phyloP scores from a whole-genome alignment of 768 basidiomycete species.

The Cyathus striatus region DNA sequence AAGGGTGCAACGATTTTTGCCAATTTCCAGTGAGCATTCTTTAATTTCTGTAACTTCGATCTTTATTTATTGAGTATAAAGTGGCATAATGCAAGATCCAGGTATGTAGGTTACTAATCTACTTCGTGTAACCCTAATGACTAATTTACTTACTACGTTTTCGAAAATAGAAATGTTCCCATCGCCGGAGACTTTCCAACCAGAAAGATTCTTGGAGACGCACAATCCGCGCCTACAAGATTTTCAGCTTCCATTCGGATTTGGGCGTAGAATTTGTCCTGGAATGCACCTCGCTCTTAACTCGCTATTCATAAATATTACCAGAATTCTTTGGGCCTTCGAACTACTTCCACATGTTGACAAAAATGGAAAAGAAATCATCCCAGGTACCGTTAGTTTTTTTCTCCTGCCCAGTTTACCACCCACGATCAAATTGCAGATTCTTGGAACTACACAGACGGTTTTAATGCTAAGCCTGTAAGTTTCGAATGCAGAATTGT shows the following conservation, averaged over 20 bases:
- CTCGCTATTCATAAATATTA: conserved; percentile 27
- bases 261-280: conserved; percentile 33
- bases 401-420: no score
- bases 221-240: conserved; percentile 19
- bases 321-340: conserved; percentile 29
- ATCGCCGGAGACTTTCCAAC: conserved; percentile 27
- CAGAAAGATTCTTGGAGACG: conserved; percentile 34
- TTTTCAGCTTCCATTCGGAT: conserved; percentile 33
- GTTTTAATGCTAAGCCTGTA: conserved; percentile 27
- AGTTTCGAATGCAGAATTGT: conserved; percentile 23
- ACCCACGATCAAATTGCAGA: conserved; percentile 11
- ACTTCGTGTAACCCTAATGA: neutral
- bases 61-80: conserved; percentile 5
- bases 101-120: conserved; percentile 8
- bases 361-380: conserved; percentile 8
- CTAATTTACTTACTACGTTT: neutral
- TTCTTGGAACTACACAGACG: conserved; percentile 23
- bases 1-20: conserved; percentile 31
- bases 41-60: neutral
- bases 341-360: conserved; percentile 20
- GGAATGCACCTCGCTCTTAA: conserved; percentile 29
- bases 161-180: conserved; percentile 22
- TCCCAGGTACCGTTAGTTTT: conserved; percentile 7
- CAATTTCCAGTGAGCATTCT: conserved; percentile 19
- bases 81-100: conserved; percentile 26